Conservation (phyloP, 306 rosid genomes). For the Cicer arietinum region DNA sequence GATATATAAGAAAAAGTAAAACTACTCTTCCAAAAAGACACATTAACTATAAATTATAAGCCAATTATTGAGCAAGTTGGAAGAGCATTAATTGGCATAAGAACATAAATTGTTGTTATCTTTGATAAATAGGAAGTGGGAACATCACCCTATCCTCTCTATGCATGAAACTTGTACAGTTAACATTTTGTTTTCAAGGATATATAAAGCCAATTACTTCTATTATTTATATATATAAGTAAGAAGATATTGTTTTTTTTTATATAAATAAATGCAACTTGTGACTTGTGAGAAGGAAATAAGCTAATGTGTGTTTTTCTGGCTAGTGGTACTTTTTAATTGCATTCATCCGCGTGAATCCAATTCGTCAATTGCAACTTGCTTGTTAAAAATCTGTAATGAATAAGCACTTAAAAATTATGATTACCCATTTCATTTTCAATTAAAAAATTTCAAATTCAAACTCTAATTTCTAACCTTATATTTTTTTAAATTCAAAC, state of each 20-base stretch:
- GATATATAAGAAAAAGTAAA: constrained; percentile 13
- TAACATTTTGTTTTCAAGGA: constrained; percentile 10
- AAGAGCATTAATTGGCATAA: constrained; percentile 22
- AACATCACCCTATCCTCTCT: constrained; percentile 36
- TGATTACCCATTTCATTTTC: too few relatives aligned
- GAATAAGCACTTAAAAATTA: too few relatives aligned
- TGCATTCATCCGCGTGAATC: not conserved
- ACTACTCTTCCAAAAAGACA: not conserved
- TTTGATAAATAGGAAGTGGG: constrained; percentile 22
- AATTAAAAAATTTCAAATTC: too few relatives aligned
- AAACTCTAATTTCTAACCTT: too few relatives aligned
- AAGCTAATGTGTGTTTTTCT: constrained; percentile 22
- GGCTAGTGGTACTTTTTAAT: constrained; percentile 26
- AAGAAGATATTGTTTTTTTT: constrained; percentile 43
- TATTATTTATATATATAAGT: not conserved
- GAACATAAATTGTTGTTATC: constrained; percentile 26
- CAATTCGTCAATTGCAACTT: constrained; percentile 19
- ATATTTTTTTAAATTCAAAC: not conserved
- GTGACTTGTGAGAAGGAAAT: constrained; percentile 42
- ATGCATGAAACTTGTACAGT: constrained; percentile 34
- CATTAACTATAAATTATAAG: constrained; percentile 26
- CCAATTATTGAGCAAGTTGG: constrained; percentile 45
- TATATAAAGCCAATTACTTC: not conserved
- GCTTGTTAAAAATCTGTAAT: not conserved
- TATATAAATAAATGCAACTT: constrained; percentile 41